Evolutionary conservation across 257 asterid species (phyloP).

Genomic region (Solanum microdontum): DNA sequence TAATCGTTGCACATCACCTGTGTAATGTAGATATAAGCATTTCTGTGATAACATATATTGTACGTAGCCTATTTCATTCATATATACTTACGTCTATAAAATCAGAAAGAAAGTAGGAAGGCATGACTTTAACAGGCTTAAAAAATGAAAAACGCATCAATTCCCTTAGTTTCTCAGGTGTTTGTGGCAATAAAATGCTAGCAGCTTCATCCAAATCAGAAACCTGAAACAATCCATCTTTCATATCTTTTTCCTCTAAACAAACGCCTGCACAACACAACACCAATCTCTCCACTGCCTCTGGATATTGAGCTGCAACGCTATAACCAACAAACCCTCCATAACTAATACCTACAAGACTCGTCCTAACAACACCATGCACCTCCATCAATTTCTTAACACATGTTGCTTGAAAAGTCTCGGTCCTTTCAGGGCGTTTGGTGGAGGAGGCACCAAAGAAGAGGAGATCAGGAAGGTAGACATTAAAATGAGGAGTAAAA

Average conservation of each 20-base stretch:
- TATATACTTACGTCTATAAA: slow-evolving; percentile 50
- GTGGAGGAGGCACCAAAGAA: slow-evolving; percentile 80
- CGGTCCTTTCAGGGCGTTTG: slow-evolving; percentile 51
- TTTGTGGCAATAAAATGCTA: slow-evolving; percentile 66
- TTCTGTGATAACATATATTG: not conserved
- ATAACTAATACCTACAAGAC: slow-evolving; percentile 79
- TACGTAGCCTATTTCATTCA: not conserved
- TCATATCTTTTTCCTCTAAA: slow-evolving; percentile 73
- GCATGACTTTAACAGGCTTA: slow-evolving; percentile 54
- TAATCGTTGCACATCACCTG: slow-evolving; percentile 77
- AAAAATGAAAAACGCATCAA: slow-evolving; percentile 64
- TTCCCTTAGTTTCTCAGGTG: slow-evolving; percentile 69
- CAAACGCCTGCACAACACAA: slow-evolving; percentile 82
- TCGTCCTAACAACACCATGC: slow-evolving; percentile 35
- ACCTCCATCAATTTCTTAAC: slow-evolving; percentile 59
- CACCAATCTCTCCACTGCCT: slow-evolving; percentile 60
- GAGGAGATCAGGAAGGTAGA: slow-evolving; percentile 86
- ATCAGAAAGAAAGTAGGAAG: slow-evolving; percentile 74
- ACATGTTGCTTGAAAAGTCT: slow-evolving; percentile 73
- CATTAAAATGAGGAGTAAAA: slow-evolving; percentile 66
- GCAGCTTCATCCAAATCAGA: slow-evolving; percentile 72
- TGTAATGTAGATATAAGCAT: not conserved
- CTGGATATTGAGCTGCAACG: slow-evolving; percentile 71
- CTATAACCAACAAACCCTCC: slow-evolving; percentile 87
- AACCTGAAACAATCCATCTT: slow-evolving; percentile 55